Percentiles rank a stretch among this genome's conserved stretches.
Evolutionary conservation across 768 basidiomycete genomes (phyloP).

Genomic region (Panus rudis): DNA sequence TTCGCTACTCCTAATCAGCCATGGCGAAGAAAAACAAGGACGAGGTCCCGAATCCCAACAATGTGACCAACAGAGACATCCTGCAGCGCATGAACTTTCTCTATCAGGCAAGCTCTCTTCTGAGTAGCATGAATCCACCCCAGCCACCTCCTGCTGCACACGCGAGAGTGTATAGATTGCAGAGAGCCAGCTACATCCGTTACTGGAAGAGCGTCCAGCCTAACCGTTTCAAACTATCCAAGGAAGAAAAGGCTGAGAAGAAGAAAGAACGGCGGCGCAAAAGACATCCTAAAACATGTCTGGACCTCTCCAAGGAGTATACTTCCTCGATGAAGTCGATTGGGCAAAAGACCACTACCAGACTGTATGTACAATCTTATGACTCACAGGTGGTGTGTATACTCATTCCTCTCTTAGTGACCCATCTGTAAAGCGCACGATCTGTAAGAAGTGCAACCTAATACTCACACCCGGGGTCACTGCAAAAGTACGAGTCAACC

Average conservation of each 20-base stretch:
- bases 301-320: conserved; percentile 60
- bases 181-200: no score
- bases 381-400: background rate
- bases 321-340: conserved; percentile 60
- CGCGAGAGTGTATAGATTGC: no score
- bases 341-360: conserved; percentile 69
- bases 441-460: conserved; percentile 64
- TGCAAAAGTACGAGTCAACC: conserved; percentile 54
- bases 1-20: background rate
- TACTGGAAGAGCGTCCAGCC: no score
- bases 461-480: conserved; percentile 66
- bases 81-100: conserved; percentile 82
- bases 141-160: background rate
- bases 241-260: no score
- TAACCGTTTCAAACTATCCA: no score
- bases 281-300: conserved; percentile 10
- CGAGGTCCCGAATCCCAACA: conserved; percentile 49
- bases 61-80: conserved; percentile 62
- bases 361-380: conserved; percentile 54
- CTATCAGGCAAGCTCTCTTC: conserved; percentile 70
- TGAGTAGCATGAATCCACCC: conserved; percentile 19
- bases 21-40: conserved; percentile 71
- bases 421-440: conserved; percentile 72
- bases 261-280: conserved; percentile 1
- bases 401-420: conserved; percentile 41